Percentiles rank a stretch among this genome's conserved stretches.
Evolutionary conservation across 768 basidiomycete species (phyloP).

Genomic region (Leccinum rimulosum): DNA sequence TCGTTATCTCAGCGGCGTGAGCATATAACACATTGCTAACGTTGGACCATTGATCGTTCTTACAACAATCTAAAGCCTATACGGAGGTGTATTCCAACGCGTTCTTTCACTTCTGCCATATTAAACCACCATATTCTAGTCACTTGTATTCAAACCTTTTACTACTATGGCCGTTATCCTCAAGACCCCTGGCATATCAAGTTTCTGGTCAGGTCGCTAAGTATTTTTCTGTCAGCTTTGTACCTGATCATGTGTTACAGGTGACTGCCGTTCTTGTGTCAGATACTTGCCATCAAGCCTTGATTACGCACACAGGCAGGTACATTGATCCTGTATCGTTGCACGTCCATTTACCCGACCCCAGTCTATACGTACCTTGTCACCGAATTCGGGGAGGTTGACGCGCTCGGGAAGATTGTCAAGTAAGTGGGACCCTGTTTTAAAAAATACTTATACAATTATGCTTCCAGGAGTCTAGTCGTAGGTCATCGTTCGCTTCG

Average conservation of each 20-base stretch:
- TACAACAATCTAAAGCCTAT: slow-evolving; percentile 35
- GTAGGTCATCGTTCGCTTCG: slow-evolving; percentile 10
- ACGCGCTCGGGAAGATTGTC: slow-evolving; percentile 35
- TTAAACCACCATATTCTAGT: slow-evolving; percentile 34
- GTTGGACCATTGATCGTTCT: not conserved
- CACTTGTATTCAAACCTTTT: slow-evolving; percentile 57
- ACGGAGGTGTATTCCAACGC: slow-evolving; percentile 42
- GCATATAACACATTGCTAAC: slow-evolving; percentile 23
- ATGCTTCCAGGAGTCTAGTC: slow-evolving; percentile 24
- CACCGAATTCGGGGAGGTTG: slow-evolving; percentile 35
- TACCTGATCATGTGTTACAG: slow-evolving; percentile 27
- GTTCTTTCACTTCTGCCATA: not conserved
- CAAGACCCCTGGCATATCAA: slow-evolving; percentile 52
- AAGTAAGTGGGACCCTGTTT: slow-evolving; percentile 36
- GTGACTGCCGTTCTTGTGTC: slow-evolving; percentile 53
- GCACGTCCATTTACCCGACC: not conserved
- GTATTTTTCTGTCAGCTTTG: not conserved
- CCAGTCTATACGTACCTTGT: slow-evolving; percentile 52
- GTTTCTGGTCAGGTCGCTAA: slow-evolving; percentile 38
- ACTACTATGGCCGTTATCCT: slow-evolving; percentile 50
- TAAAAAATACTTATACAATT: not conserved
- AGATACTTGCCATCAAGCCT: slow-evolving; percentile 54
- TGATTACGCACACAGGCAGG: slow-evolving; percentile 55
- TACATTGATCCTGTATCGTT: not conserved
- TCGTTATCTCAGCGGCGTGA: slow-evolving; percentile 52